phyloP scores from a whole-genome alignment of 306 rosid genomes.

The Cyclanthera cordifolia region DNA sequence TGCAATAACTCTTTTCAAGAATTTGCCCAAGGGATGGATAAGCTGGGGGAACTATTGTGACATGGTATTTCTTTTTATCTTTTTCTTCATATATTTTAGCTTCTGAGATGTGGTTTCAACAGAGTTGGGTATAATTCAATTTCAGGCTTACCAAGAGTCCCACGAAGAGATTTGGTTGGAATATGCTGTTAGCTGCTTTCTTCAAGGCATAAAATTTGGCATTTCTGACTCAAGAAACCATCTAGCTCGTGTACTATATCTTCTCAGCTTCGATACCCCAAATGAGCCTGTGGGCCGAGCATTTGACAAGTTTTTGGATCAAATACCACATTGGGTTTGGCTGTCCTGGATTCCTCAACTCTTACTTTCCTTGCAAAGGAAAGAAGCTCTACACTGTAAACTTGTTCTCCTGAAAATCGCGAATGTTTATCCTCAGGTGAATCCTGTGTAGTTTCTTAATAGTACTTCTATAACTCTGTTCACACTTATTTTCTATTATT shows the following conservation, averaged over 20 bases:
- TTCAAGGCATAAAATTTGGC: slow-evolving; percentile 92
- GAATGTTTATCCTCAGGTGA: slow-evolving; percentile 80
- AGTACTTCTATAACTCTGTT: neutral
- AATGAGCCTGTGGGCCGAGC: slow-evolving; percentile 88
- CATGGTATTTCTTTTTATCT: slow-evolving; percentile 40
- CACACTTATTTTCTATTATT: neutral
- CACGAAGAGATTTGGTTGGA: slow-evolving; percentile 93
- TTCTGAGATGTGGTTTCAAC: slow-evolving; percentile 14
- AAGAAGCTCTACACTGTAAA: slow-evolving; percentile 92
- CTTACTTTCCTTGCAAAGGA: slow-evolving; percentile 90
- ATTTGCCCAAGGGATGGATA: slow-evolving; percentile 97
- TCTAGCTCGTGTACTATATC: slow-evolving; percentile 90
- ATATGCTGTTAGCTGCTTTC: slow-evolving; percentile 90
- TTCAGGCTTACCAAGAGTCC: slow-evolving; percentile 77
- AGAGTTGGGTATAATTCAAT: slow-evolving; percentile 16
- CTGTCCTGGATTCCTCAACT: slow-evolving; percentile 99
- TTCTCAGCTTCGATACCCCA: slow-evolving; percentile 90
- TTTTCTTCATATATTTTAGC: slow-evolving; percentile 13
- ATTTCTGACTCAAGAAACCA: slow-evolving; percentile 93
- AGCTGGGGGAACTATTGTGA: slow-evolving; percentile 99
- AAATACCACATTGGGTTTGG: slow-evolving; percentile 99
- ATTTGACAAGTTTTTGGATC: slow-evolving; percentile 80
- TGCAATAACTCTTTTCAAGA: slow-evolving; percentile 77
- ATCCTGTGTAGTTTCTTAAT: slow-evolving; percentile 6
- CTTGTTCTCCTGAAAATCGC: slow-evolving; percentile 90